Percentiles rank a stretch among this genome's conserved stretches.
Conservation (phyloP, 768 basidiomycete species). For the Lepiota subincarnata region DNA sequence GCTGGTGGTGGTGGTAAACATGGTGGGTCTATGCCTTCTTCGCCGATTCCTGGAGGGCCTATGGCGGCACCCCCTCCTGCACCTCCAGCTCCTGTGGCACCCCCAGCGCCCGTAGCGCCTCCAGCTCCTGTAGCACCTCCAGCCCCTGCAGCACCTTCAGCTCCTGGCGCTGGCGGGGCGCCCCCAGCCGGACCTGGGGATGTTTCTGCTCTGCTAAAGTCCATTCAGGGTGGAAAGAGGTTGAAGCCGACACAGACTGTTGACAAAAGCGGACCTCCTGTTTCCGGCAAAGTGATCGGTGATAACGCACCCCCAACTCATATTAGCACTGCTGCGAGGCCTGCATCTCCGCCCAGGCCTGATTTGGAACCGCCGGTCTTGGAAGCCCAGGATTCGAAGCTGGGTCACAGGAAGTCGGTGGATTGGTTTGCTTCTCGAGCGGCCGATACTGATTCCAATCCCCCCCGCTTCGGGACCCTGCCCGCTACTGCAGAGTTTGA, state of each 20-base stretch:
- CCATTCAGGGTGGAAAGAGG: slow-evolving; percentile 74
- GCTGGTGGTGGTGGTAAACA: slow-evolving; percentile 56
- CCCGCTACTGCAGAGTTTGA: slow-evolving; percentile 59
- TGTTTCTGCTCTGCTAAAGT: slow-evolving; percentile 62
- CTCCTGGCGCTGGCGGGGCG: slow-evolving; percentile 29
- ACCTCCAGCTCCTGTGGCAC: slow-evolving; percentile 23
- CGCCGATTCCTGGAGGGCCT: slow-evolving; percentile 34
- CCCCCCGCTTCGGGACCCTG: slow-evolving; percentile 29
- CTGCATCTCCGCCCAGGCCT: slow-evolving; percentile 39
- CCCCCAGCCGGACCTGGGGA: slow-evolving; percentile 40
- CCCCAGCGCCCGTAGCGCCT: slow-evolving; percentile 25
- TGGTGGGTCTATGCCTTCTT: slow-evolving; percentile 30
- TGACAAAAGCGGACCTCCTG: slow-evolving; percentile 69
- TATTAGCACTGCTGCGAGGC: slow-evolving; percentile 46
- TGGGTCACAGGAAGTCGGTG: slow-evolving; percentile 69
- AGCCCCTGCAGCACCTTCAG: slow-evolving; percentile 30
- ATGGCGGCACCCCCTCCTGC: slow-evolving; percentile 19
- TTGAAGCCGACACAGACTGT: slow-evolving; percentile 76
- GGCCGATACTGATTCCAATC: slow-evolving; percentile 49
- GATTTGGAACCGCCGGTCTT: slow-evolving; percentile 26
- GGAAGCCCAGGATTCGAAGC: slow-evolving; percentile 18
- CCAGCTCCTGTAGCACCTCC: slow-evolving; percentile 34
- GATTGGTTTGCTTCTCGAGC: slow-evolving; percentile 92
- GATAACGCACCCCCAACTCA: slow-evolving; percentile 68
- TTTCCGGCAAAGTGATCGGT: slow-evolving; percentile 77